Conservation (phyloP, 345 rosid genomes). For the Alliaria petiolata region DNA sequence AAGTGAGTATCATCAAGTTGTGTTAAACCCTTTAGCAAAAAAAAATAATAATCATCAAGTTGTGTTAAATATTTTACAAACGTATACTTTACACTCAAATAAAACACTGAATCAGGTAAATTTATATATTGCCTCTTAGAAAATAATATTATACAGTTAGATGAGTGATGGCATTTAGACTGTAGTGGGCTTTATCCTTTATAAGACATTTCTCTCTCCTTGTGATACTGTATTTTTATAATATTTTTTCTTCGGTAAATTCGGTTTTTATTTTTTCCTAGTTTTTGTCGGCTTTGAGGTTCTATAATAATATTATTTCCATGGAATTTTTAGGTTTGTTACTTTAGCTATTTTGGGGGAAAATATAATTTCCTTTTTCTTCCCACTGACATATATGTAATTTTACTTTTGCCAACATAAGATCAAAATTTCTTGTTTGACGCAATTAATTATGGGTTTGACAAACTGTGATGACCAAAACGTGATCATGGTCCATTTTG, state of each 20-base stretch:
- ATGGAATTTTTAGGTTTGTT: constrained; percentile 14
- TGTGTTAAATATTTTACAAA: not conserved
- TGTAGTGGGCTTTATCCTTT: constrained; percentile 24
- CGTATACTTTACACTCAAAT: not conserved
- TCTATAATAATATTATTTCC: constrained; percentile 7
- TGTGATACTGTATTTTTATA: constrained; percentile 18
- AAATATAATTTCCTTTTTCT: not conserved
- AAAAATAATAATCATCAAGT: too few species aligned
- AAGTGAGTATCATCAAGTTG: not conserved
- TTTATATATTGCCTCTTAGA: not conserved
- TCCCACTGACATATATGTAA: constrained; percentile 14
- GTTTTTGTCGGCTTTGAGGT: constrained; percentile 30
- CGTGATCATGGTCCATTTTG: constrained; percentile 1
- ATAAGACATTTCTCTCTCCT: constrained; percentile 31
- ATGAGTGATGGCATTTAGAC: constrained; percentile 22
- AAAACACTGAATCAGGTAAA: not conserved
- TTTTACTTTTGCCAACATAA: constrained; percentile 6
- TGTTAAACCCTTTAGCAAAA: too few species aligned
- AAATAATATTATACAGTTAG: constrained; percentile 7
- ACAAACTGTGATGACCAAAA: not conserved
- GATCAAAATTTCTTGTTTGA: constrained; percentile 1
- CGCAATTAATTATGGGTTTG: constrained; percentile 8
- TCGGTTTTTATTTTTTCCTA: constrained; percentile 7
- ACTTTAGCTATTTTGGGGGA: constrained; percentile 6
- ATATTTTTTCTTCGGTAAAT: constrained; percentile 13